phyloP scores from a whole-genome alignment of 163 green algal genomes.

The Scenedesmus sp. region DNA sequence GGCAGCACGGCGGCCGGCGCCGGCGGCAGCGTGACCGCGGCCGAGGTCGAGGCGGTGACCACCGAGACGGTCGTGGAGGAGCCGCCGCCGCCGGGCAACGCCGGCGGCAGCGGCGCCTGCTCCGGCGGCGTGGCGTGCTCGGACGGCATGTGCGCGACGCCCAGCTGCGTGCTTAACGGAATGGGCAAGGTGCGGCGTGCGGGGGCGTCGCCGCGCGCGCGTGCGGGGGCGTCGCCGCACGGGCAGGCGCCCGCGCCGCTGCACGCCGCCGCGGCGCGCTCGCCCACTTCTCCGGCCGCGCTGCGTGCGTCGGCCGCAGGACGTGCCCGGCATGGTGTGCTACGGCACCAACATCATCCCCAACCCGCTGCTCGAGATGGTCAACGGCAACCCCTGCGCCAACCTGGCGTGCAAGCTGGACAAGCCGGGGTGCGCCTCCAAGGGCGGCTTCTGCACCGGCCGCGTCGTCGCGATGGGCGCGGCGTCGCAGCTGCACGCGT shows the following conservation, averaged over 20 bases:
- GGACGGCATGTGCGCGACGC: too few relatives aligned
- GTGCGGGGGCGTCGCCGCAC: too few relatives aligned
- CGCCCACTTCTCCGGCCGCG: too few relatives aligned
- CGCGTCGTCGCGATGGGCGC: constrained; percentile 29
- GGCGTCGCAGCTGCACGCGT: constrained; percentile 15
- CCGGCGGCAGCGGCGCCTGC: too few relatives aligned
- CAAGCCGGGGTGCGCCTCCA: constrained; percentile 12
- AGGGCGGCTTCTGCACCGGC: constrained; percentile 35
- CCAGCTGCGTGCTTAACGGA: constrained; percentile 29
- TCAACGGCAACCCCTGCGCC: constrained; percentile 8
- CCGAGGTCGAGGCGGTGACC: background rate
- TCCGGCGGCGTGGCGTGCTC: too few relatives aligned
- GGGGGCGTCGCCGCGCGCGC: too few relatives aligned
- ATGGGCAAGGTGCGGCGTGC: constrained; percentile 36
- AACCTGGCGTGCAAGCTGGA: constrained; percentile 43
- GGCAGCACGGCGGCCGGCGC: background rate
- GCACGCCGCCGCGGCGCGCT: too few relatives aligned
- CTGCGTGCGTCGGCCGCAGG: too few relatives aligned
- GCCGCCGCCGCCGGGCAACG: too few relatives aligned
- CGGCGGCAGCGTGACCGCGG: background rate
- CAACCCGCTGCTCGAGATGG: constrained; percentile 2
- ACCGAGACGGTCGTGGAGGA: too few relatives aligned
- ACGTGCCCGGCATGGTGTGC: constrained; percentile 28
- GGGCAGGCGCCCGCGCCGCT: too few relatives aligned
- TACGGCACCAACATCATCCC: constrained; percentile 38